A percentile compares a stretch with the other conserved stretches of the same genome.
Conservation (phyloP, 2,329 filamentous ascomycete genomes). For the Curvularia eragrostidis region DNA sequence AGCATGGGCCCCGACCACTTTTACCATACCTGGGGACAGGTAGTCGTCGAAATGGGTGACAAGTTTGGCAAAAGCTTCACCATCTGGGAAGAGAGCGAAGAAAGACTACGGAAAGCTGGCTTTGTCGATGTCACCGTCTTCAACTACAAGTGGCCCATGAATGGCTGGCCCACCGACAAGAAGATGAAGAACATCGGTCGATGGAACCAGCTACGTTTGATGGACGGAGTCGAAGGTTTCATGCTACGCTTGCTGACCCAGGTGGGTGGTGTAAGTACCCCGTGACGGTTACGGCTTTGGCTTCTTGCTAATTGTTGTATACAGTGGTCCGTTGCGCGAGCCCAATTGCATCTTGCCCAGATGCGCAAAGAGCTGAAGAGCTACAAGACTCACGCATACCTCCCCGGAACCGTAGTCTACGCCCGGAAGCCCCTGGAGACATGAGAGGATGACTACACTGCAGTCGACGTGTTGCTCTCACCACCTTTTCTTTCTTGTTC, state of each 20-base stretch:
- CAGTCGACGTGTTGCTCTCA: background rate
- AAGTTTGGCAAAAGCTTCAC: conserved; percentile 49
- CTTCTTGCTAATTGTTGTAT: background rate
- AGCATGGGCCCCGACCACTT: conserved; percentile 49
- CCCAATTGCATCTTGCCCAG: conserved; percentile 48
- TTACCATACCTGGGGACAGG: conserved; percentile 45
- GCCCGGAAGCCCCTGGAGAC: conserved; percentile 41
- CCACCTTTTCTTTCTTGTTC: background rate
- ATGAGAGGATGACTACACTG: conserved; percentile 2
- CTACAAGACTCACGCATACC: conserved; percentile 45
- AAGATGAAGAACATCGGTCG: conserved; percentile 46
- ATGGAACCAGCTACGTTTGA: conserved; percentile 47
- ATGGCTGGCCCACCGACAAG: conserved; percentile 42
- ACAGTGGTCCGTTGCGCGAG: conserved; percentile 44
- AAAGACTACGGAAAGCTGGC: conserved; percentile 40
- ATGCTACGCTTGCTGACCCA: conserved; percentile 48
- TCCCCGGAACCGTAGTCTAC: conserved; percentile 48
- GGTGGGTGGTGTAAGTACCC: conserved; percentile 38
- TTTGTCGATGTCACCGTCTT: conserved; percentile 46
- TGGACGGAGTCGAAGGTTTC: conserved; percentile 49
- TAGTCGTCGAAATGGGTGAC: conserved; percentile 46
- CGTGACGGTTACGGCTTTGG: background rate
- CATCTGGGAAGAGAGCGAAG: conserved; percentile 46
- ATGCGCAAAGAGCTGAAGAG: conserved; percentile 47
- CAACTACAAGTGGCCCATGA: conserved; percentile 47